Base-by-base conservation (phyloP, 176 grass and related monocot species). In the Oryza longistaminata region DNA sequence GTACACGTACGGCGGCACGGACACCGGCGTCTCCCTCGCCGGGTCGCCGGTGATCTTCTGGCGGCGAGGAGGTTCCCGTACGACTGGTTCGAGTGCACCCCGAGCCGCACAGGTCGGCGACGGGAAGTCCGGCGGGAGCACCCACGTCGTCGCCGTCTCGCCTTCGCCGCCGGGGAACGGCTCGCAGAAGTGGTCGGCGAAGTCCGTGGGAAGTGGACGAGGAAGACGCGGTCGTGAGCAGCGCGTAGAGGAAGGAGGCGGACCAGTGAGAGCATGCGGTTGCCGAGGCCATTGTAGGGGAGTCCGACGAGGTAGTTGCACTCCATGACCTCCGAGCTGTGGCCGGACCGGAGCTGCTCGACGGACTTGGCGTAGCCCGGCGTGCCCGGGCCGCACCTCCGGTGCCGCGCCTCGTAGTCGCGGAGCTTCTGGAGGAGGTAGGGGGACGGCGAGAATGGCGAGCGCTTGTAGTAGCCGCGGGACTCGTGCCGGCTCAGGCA, bases 231-330 rank as follows among this genome's bases (percentile, higher is more conserved):
- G 61, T 79, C 71, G n/a, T 88, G 31, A 92, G 88, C 15, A 95
- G 68, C 24, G 93, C 87, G 73, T 88, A 95, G 39, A 95, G 70
- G 81, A 95, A 95, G 0, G 82, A 58, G 49, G 79, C 82, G 1
- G 1, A 42, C 21, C 53, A 95, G 77, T 40, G 88, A 82, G 39
- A 93, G 24, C 74, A 95, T 93, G 31, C 90, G 69, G 76, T 95
- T 95, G 45, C 88, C 93, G 22, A 95, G 70, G 12, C 93, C 86
- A 21, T 92, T 85, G 74, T 52, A 68, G 58, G 87, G 85, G 11
- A 87, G 75, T 88, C 83, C 91, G 7, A 91, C 86, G 0, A 95
- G 1, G 77, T 93, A 90, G 22, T 67, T 75, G 86, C 90, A 95
- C 34, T 90, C 83, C 31, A n/a, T 12, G 2, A 5, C 55, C 15